phyloP scores from a whole-genome alignment of 352 stramenopile genomes.

The Globisporangium nagaii region DNA sequence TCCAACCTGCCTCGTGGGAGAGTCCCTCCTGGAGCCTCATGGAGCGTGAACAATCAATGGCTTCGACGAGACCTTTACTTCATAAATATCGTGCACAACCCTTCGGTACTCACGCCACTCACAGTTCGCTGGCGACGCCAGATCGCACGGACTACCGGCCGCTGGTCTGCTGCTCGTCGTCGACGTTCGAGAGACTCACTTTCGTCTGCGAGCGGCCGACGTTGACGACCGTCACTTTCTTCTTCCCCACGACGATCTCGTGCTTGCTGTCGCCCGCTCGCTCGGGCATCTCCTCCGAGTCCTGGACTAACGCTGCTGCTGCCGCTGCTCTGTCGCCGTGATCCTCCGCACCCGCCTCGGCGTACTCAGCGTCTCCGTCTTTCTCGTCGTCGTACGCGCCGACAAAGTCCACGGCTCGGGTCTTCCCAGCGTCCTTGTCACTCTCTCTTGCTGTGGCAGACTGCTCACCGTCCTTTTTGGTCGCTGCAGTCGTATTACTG shows the following conservation, averaged over 20 bases:
- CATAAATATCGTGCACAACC: too few relatives aligned
- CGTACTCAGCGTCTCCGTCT: conserved; percentile 1
- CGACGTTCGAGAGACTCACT: conserved; percentile 13
- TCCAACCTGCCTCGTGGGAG: too few relatives aligned
- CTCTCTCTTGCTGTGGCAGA: background rate
- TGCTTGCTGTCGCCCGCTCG: conserved; percentile 14
- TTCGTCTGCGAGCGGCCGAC: conserved; percentile 34
- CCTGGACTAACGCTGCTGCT: too few relatives aligned
- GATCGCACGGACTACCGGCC: conserved; percentile 1
- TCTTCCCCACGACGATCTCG: conserved; percentile 22
- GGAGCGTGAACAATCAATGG: too few relatives aligned
- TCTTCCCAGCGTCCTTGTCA: conserved; percentile 2
- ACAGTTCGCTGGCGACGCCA: too few relatives aligned
- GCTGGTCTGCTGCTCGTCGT: background rate
- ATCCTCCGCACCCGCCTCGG: conserved; percentile 4
- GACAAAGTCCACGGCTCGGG: conserved; percentile 8
- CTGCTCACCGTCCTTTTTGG: background rate
- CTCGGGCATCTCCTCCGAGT: background rate
- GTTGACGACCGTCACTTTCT: conserved; percentile 44
- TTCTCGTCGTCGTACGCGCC: conserved; percentile 12
- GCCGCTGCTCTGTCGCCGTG: background rate
- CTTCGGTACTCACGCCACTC: too few relatives aligned
- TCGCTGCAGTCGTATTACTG: background rate
- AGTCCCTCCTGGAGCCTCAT: too few relatives aligned
- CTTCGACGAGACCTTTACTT: too few relatives aligned